Base-by-base conservation (phyloP, 352 stramenopile species). In the Globisporangium middletonii region DNA sequence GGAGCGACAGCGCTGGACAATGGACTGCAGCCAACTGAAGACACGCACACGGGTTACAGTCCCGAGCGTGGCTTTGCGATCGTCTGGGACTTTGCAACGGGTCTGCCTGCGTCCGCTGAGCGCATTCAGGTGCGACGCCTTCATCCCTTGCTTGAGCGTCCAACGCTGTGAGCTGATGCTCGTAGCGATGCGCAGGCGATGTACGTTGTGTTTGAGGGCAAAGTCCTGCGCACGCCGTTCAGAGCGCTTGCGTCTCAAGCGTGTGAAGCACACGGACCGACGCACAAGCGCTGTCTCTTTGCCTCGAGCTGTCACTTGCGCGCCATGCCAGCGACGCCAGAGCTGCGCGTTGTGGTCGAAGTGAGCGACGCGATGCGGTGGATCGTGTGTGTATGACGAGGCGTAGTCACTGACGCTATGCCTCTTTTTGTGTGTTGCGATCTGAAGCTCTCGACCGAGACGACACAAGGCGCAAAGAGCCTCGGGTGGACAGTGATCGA, bases 131-230 rank as follows among this genome's bases (percentile, higher is more conserved):
- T 83, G 47, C 47, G 6, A 23, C 33, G 4, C 8, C 13, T 2
- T 33, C 8, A 0, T 37, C 46, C n/a, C 46, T 16, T 37, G 9
- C 13, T 37, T 6, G 4, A 3, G 9, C 11, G 8, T 19, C 13
- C n/a, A 19, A 5, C 47, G 9, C 13, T 9, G 4, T 12, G 33
- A 33, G 16, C 33, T 55, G 16, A 43, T 1, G 41, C 18, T 27
- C 18, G 15, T 42, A 13, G 8, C 26, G 12, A 12, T 27, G 4
- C 26, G 2, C 15, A 86, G 70, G 59, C 79, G 19, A 86, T 74
- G 11, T 86, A 73, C 44, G 72, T 72, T 28, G 35, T 84, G 2
- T 86, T 73, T 57, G 72, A 81, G 7, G 69, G 64, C 1, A 71
- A 68, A 28, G 11, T 65, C 11, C 53, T 70, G 6, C 74, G 63